These are phyloP conservation scores for Fusarium sp. DNA, from an alignment of 2,329 filamentous ascomycete genomes.

Conservation along the genomic window DNA sequence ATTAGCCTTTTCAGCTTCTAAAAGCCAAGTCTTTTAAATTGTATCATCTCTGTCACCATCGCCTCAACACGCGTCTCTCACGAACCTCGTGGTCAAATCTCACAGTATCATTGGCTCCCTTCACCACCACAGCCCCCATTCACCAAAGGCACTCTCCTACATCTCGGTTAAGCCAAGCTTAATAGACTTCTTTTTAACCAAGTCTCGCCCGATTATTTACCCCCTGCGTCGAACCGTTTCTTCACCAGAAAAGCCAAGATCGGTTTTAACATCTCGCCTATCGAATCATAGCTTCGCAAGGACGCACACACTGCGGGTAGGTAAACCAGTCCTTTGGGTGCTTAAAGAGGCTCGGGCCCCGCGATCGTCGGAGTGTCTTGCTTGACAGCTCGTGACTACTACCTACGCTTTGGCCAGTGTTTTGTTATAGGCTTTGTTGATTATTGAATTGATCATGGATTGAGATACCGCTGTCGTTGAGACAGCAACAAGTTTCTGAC, in stretches of 20 bases:
- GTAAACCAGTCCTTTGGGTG: conserved; percentile 32
- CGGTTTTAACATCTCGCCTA: background rate
- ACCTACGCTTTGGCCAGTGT: conserved; percentile 8
- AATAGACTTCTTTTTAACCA: background rate
- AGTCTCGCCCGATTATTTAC: background rate
- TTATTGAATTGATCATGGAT: conserved; percentile 27
- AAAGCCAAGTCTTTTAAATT: background rate
- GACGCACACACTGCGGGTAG: conserved; percentile 34
- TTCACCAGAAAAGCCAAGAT: conserved; percentile 13
- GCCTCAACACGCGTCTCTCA: conserved; percentile 15
- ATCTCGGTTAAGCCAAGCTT: background rate
- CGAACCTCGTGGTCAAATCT: conserved; percentile 36
- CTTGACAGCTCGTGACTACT: background rate
- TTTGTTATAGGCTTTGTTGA: conserved; percentile 24
- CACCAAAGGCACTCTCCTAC: background rate
- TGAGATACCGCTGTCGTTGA: conserved; percentile 35
- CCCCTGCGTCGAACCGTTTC: conserved; percentile 1
- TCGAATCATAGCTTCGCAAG: conserved; percentile 36
- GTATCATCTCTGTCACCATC: background rate
- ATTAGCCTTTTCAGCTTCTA: background rate
- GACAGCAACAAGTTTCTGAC: conserved; percentile 1
- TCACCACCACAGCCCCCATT: conserved; percentile 4
- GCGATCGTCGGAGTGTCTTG: background rate
- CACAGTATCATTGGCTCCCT: conserved; percentile 30
- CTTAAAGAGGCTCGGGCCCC: conserved; percentile 6